A percentile compares a stretch with the other conserved stretches of the same genome.
Evolutionary conservation across 2,329 filamentous ascomycete species (phyloP).

Genomic region (Fusarium papillatum): DNA sequence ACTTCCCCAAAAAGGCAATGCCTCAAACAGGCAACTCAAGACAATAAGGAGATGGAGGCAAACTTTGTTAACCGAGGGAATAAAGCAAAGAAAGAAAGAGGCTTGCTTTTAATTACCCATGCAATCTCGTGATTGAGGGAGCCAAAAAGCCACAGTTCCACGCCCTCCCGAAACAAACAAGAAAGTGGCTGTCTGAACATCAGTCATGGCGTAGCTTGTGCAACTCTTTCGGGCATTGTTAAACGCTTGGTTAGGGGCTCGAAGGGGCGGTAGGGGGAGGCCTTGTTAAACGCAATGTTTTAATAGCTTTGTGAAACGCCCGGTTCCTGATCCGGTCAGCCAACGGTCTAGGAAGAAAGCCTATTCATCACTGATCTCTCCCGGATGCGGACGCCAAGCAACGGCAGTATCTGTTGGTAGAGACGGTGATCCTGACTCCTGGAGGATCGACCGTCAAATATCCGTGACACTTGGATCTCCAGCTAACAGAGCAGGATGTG

Average conservation of each 20-base stretch:
- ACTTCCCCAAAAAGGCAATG: background rate
- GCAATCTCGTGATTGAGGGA: background rate
- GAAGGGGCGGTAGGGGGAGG: too few relatives aligned
- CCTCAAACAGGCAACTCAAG: background rate
- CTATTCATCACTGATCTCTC: background rate
- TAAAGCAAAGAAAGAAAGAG: background rate
- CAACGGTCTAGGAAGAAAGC: background rate
- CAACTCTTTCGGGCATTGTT: background rate
- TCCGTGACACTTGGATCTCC: background rate
- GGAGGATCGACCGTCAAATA: background rate
- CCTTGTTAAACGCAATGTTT: background rate
- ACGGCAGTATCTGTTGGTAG: background rate
- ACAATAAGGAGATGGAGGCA: background rate
- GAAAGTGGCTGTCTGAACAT: background rate
- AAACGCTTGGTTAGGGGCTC: background rate
- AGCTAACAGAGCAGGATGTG: background rate
- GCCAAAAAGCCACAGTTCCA: background rate
- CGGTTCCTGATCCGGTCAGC: background rate
- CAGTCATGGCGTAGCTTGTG: background rate
- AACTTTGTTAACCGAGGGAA: background rate
- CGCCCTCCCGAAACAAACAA: background rate
- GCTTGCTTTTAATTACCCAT: background rate
- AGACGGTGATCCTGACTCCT: background rate
- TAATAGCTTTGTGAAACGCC: background rate
- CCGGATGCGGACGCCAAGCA: background rate